These are phyloP conservation scores for Termitomyces sp. DNA, from an alignment of 768 basidiomycete genomes.

Conservation along the genomic window DNA sequence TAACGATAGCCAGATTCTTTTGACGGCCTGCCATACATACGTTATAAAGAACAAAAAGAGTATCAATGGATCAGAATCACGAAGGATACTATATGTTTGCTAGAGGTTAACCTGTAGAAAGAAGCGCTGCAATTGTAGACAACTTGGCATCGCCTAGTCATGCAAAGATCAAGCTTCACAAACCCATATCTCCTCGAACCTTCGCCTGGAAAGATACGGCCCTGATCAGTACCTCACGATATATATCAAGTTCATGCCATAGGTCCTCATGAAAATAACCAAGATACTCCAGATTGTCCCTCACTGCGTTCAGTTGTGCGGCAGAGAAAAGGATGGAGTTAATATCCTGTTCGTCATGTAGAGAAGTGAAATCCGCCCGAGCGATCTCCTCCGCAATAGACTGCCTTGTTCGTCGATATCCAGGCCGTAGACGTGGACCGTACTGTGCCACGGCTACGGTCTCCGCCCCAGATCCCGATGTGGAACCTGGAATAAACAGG, in stretches of 20 bases:
- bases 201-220: conserved; percentile 10
- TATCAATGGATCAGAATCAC: too few relatives aligned
- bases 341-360: conserved; percentile 3
- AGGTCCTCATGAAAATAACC: conserved; percentile 26
- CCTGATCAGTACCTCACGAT: conserved; percentile 18
- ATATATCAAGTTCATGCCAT: conserved; percentile 27
- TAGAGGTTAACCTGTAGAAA: not conserved
- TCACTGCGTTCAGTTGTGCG: conserved; percentile 22
- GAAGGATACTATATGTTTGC: too few relatives aligned
- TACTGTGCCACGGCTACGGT: not conserved
- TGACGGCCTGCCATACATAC: too few relatives aligned
- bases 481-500: not conserved
- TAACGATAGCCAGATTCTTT: too few relatives aligned
- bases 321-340: conserved; percentile 19
- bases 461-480: not conserved
- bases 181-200: not conserved
- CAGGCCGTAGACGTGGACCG: not conserved
- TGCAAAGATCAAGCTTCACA: not conserved
- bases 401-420: conserved; percentile 12
- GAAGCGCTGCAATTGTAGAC: not conserved
- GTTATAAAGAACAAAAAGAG: too few relatives aligned
- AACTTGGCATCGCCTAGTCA: not conserved
- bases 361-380: conserved; percentile 10
- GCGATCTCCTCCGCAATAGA: conserved; percentile 24
- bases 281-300: conserved; percentile 27